Base-by-base conservation (phyloP, 257 asterid genomes). In the Forsythia suspensa region DNA sequence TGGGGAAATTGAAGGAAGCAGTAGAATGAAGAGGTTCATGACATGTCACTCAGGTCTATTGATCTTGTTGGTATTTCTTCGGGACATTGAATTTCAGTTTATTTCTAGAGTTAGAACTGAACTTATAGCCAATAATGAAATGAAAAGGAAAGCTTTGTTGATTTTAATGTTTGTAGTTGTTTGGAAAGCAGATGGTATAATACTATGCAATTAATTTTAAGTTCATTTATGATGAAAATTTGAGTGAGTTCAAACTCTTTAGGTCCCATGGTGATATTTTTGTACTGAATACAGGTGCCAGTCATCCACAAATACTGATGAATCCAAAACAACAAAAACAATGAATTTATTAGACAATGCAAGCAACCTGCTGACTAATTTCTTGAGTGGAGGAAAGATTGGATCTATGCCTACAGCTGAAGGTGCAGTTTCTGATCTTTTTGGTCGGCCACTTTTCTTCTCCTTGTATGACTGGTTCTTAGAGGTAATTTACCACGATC, bases 381-480 rank as follows among this genome's bases (percentile, higher is more conserved):
- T 96, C 75, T 84, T 96, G 86, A 96, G 98, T 81, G 97, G 98
- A 72, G 92, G 93, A 40, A 90, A 77, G 69, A 86, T 94, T 70
- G 95, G 90, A 73, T 84, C 95, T 15, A 93, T 96, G 99, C 98
- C 98, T 69, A 86, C 71, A 43, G 98, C 99, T 34, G 99, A 96
- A 90, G 99, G 99, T 76, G 99, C 97, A 34, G 95, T 93, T 61
- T 82, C 99, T 68, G 99, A 96, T 84, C 97, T 96, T 68, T 92
- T 96, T 59, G 94, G 88, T 72, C 91, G 90, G 39, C 98, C 99
- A 8, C 92, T 95, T 57, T 93, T 93, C 90, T 93, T 92, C 91
- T 87, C 98, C 68, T 77, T 95, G 73, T 92, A 92, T 68, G 96
- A 93, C 86, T 95, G 98, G 99, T 96, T 94, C 84, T 77, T 93